Conservation (phyloP, 331 rosid species). For the Acacia concinna region DNA sequence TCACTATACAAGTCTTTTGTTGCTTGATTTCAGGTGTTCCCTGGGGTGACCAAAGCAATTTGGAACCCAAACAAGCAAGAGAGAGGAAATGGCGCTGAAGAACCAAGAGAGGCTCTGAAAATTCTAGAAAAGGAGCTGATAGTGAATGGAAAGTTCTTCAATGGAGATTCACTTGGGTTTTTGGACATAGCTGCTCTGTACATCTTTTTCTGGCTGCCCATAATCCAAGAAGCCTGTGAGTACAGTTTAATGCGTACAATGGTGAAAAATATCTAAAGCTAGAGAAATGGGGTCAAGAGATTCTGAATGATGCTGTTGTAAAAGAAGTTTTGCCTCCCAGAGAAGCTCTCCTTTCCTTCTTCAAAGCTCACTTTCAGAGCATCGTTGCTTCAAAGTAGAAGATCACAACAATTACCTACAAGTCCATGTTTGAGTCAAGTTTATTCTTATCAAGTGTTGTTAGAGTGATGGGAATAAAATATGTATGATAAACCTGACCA, state of each 20-base stretch:
- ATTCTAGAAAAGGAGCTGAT: conserved; percentile 50
- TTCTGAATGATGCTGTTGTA: conserved; percentile 4
- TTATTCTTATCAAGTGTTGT: not conserved
- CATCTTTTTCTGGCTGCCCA: not conserved
- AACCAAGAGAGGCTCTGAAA: conserved; percentile 35
- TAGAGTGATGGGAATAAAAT: not conserved
- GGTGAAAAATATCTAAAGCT: conserved; percentile 38
- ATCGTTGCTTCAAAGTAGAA: not conserved
- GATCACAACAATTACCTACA: not conserved
- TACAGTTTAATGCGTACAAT: not conserved
- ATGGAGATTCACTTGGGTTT: conserved; percentile 52
- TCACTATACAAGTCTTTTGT: not conserved
- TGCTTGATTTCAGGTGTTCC: conserved; percentile 14
- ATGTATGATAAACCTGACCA: too few relatives aligned
- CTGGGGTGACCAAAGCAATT: conserved; percentile 35
- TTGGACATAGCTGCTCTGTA: conserved; percentile 49
- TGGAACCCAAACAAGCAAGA: conserved; percentile 35
- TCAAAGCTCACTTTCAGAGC: conserved; percentile 1
- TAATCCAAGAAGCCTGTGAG: not conserved
- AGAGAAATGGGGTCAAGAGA: conserved; percentile 36
- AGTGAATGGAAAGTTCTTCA: conserved; percentile 48
- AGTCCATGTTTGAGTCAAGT: not conserved
- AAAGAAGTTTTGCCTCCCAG: conserved; percentile 35
- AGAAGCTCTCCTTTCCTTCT: conserved; percentile 15
- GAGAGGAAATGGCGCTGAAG: conserved; percentile 47